These are phyloP conservation scores for Vararia minispora DNA, from an alignment of 768 basidiomycete species.

Conservation along the genomic window DNA sequence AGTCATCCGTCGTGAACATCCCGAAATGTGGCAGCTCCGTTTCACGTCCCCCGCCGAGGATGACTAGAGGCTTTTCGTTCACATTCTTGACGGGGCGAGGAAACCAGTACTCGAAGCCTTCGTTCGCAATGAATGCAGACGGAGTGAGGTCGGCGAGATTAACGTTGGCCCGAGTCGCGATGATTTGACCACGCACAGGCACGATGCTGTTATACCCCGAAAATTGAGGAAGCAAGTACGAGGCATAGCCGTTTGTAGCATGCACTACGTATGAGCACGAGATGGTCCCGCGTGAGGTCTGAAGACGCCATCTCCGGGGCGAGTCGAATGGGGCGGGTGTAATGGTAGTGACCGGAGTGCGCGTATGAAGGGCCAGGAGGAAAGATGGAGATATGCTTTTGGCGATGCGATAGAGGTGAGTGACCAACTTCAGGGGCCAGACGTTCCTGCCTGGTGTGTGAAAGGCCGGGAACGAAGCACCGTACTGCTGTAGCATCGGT, in stretches of 20 bases:
- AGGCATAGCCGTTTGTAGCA: slow-evolving; percentile 79
- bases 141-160: slow-evolving; percentile 27
- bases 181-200: slow-evolving; percentile 64
- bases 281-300: slow-evolving; percentile 58
- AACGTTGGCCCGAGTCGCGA: slow-evolving; percentile 33
- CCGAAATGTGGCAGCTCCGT: slow-evolving; percentile 33
- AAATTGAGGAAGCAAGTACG: slow-evolving; percentile 65
- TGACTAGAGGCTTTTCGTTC: slow-evolving; percentile 41
- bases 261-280: slow-evolving; percentile 60
- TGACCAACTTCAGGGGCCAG: slow-evolving; percentile 77
- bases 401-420: slow-evolving; percentile 43
- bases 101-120: slow-evolving; percentile 73
- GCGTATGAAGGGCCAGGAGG: slow-evolving; percentile 53
- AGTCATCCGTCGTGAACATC: slow-evolving; percentile 47
- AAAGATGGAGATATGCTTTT: slow-evolving; percentile 20
- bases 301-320: slow-evolving; percentile 37
- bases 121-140: slow-evolving; percentile 25
- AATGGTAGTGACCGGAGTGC: slow-evolving; percentile 47
- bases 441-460: slow-evolving; percentile 49
- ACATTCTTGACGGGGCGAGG: slow-evolving; percentile 38
- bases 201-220: slow-evolving; percentile 43
- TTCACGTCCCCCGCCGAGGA: slow-evolving; percentile 63
- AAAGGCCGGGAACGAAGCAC: slow-evolving; percentile 40
- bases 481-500: slow-evolving; percentile 23
- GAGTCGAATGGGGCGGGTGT: slow-evolving; percentile 5